Evolutionary conservation across 1,284 basidiomycete genomes (phyloP), one percentile per base, ranked within the genome.

Genomic region (Cryptococcus deneoformans): DNA sequence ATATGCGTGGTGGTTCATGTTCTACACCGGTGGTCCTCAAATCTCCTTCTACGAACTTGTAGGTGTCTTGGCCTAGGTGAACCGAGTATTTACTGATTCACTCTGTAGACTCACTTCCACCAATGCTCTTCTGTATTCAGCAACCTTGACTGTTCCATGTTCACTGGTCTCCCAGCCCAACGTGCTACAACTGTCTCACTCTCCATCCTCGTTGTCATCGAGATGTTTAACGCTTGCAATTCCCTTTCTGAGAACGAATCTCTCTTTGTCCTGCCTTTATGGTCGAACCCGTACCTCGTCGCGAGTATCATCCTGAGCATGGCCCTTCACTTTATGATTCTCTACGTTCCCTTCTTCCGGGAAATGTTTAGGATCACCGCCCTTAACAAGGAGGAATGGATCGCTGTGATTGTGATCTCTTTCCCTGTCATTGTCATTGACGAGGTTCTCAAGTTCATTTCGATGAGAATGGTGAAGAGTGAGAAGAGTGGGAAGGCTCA

Each of bases 191-290:
- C 96, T 24, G 92, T 98, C 82, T 93, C 90, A 63, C 81, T 99
- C 44, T 95, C 92, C 29, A 95, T 69, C 50, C 64, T 73, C 24
- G 67, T 73, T 57, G 80, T 82, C n/a, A 83, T 99, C 55, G 96
- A 99, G 80, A 99, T 99, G 96, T 93, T 97, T 81, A 99, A 99
- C 80, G 95, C 95, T 20, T 92, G 96, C 86, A 98, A 98, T 79
- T 97, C 94, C 54, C 82, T 99, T 40, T 93, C 90, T n/a, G 96
- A 99, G 80, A 96, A 96, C 75, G 95, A 98, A 80, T 92, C 88
- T 62, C 78, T 99, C 63, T 79, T 99, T 50, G 84, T 84, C 20
- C 82, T 98, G 47, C 93, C 95, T 1, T 79, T 96, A 14, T 96
- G 94, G 92, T 88, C 87, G 76, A 99, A 99, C 76, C 86, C 86